These are phyloP conservation scores for Dothistroma septosporum DNA, from an alignment of 2,329 filamentous ascomycete species.

Conservation along the genomic window DNA sequence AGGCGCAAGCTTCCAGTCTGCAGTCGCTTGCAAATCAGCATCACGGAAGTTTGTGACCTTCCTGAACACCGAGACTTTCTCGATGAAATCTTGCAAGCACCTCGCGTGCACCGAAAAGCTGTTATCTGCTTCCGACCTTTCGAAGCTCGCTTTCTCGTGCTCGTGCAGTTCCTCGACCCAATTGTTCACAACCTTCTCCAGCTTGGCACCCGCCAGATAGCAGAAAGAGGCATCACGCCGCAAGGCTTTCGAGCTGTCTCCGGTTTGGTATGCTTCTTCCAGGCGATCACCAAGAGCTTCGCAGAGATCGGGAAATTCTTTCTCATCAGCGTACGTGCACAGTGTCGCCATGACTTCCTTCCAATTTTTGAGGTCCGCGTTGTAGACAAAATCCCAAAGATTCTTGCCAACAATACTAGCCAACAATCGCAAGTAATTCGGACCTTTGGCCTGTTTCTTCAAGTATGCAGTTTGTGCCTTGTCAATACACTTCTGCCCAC, in stretches of 20 bases:
- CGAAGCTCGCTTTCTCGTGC: conserved; percentile 68
- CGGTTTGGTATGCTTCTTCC: conserved; percentile 58
- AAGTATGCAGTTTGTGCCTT: conserved; percentile 92
- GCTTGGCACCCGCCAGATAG: conserved; percentile 89
- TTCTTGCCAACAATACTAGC: conserved; percentile 94
- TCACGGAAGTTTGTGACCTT: conserved; percentile 90
- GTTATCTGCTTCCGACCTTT: conserved; percentile 59
- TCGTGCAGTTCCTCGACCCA: conserved; percentile 90
- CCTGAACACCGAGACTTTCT: conserved; percentile 97
- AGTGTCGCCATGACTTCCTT: conserved; percentile 94
- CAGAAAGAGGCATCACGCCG: conserved; percentile 95
- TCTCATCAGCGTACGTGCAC: conserved; percentile 89
- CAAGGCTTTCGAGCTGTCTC: conserved; percentile 48
- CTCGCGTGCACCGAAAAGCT: conserved; percentile 89
- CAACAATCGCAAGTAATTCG: conserved; percentile 87
- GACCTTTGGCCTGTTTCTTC: conserved; percentile 71
- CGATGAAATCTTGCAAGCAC: conserved; percentile 86
- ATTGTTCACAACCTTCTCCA: conserved; percentile 93
- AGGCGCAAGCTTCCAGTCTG: conserved; percentile 81
- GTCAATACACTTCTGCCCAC: conserved; percentile 86
- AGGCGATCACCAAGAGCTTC: conserved; percentile 91
- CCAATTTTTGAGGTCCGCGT: conserved; percentile 88
- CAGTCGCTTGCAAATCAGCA: conserved; percentile 62
- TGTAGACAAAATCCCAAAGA: conserved; percentile 96
- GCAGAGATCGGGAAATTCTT: conserved; percentile 90